Evolutionary conservation across 305 asterid genomes (phyloP), one percentile per base, ranked within the genome.

Genomic region (Fraxinus platypoda): DNA sequence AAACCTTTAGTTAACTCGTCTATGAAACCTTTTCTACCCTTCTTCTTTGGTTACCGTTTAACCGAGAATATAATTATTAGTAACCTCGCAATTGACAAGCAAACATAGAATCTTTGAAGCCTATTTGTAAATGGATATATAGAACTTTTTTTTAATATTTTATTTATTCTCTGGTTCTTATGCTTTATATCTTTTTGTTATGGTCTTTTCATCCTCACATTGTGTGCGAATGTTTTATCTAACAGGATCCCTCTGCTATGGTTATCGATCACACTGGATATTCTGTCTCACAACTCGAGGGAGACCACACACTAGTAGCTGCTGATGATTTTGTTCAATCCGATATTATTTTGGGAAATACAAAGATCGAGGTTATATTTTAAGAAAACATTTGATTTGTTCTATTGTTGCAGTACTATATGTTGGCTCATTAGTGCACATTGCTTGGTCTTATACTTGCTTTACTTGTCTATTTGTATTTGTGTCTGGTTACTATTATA

Each of bases 191-290:
- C 26, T 31, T 13, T 46, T 75, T 17, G 73, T n/a, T 26, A 23
- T 62, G 46, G 46, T 75, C 19, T 80, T 72, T 74, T 64, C 37
- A 43, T 76, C 13, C 34, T 72, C 12, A 8, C 78, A 28, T 38
- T 57, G 30, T 23, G 23, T 74, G 59, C 75, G 57, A 38, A 25
- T 83, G 74, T 78, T 81, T 74, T n/a, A 62, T 66, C 76, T 79
- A 13, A 80, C 87, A 95, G 98, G 97, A 95, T 85, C 87, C 91
- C 70, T 81, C 91, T 80, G 94, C 98, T 31, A 19, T 91, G 90
- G 97, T 92, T 35, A 88, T 93, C 77, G 98, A 95, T 84, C 98
- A 95, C 85, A 87, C 87, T 46, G 89, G 93, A 86, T 86, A 90
- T 87, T 94, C 94, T 19, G 90, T 91, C 81, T 90, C 93, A 30